Evolutionary conservation across 306 rosid genomes (phyloP), one percentile per base, ranked within the genome.

Genomic region (Nissolia schottii): DNA sequence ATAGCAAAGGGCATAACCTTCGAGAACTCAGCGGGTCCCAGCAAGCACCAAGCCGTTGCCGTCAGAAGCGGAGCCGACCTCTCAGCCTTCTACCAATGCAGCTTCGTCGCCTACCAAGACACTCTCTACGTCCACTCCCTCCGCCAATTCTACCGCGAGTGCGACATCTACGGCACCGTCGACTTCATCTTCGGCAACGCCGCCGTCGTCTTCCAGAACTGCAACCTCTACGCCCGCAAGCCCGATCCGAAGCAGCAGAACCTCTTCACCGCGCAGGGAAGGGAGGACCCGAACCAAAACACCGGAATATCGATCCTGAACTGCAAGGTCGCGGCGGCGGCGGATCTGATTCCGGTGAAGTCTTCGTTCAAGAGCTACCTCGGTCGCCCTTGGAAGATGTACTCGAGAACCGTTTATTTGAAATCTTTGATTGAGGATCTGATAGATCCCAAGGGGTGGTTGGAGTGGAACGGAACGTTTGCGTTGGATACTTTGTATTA

Each of bases 21-120:
- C 22, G 98, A 93, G 65, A 93, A 93, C 80, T 67, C 77, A 0
- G 98, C 98, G 0, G 98, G 98, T 7, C 83, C 98, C 0, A 85
- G 85, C 74, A 93, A 90, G 45, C 97, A 90, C 87, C 98, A 93
- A 77, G 98, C 98, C 0, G 97, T 93, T 34, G 96, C 98, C 29
- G 16, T 93, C 0, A 76, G 98, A 7, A 81, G 86, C 14, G 85
- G 96, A 1, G 77, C 98, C 0, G 97, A 93, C 71, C 28, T 93
- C 19, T 93, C 97, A 0, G 91, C 86, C 7, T 93, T 93, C 80
- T 93, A 88, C 67, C 43, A 76, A 10, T 93, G 97, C 81, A 93
- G 97, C 84, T 93, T 93, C 12, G 85, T 93, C 0, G 98, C 84
- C 1, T 93, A 87, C 80, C 97, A 90, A 67, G 98, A 93, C 92